Evolutionary conservation across 768 basidiomycete species (phyloP).

Genomic region (Lentinula raphanica): DNA sequence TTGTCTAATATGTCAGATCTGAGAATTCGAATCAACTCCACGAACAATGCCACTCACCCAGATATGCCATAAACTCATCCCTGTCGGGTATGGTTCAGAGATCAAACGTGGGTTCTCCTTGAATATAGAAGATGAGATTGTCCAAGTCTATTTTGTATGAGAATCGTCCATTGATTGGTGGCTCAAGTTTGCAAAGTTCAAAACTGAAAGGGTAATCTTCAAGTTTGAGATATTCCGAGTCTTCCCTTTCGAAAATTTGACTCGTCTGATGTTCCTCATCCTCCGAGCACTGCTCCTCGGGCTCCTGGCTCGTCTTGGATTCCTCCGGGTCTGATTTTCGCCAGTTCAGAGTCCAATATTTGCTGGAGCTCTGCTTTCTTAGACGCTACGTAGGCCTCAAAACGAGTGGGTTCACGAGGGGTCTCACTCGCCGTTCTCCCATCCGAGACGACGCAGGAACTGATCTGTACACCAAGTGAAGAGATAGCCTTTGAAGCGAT

Average conservation of each 20-base stretch:
- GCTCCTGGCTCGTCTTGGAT: too few species aligned
- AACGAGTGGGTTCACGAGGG: slow-evolving; percentile 12
- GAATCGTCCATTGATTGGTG: slow-evolving; percentile 14
- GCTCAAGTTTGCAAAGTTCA: not conserved
- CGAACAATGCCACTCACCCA: slow-evolving; percentile 14
- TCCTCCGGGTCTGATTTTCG: not conserved
- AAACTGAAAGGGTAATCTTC: too few species aligned
- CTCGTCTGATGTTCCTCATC: too few species aligned
- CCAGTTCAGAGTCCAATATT: not conserved
- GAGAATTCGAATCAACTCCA: too few species aligned
- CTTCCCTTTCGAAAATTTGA: too few species aligned
- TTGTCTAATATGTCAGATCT: too few species aligned
- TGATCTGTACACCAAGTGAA: slow-evolving; percentile 15
- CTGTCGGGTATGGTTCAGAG: slow-evolving; percentile 8
- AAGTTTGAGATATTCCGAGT: too few species aligned
- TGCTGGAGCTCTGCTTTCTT: slow-evolving; percentile 10
- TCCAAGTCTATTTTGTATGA: slow-evolving; percentile 27
- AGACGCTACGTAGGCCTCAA: slow-evolving; percentile 6
- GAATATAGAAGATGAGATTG: slow-evolving; percentile 19
- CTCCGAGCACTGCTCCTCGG: too few species aligned
- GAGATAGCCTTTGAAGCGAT: slow-evolving; percentile 18
- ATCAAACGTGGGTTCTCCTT: slow-evolving; percentile 8
- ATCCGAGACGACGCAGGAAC: slow-evolving; percentile 20
- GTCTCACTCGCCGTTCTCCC: slow-evolving; percentile 15
- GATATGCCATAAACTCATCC: slow-evolving; percentile 18